phyloP scores from a whole-genome alignment of 148 eudicot genomes.

The Fagopyrum tataricum region DNA sequence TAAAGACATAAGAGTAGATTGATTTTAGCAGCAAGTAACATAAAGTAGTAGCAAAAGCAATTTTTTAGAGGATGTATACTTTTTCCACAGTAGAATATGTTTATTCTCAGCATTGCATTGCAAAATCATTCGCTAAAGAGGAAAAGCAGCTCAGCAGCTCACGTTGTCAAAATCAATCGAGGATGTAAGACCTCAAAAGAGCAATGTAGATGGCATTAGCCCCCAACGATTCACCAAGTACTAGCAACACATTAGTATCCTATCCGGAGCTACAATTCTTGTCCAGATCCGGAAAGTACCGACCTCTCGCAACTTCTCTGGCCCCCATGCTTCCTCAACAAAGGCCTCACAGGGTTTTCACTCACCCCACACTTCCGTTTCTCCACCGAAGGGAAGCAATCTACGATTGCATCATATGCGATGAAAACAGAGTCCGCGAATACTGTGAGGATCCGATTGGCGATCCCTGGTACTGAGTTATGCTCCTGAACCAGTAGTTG shows the following conservation, averaged over 20 bases:
- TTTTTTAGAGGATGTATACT: too few species aligned
- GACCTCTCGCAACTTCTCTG: slow-evolving; percentile 31
- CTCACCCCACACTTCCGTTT: slow-evolving; percentile 47
- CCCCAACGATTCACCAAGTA: slow-evolving; percentile 64
- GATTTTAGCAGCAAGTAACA: neutral
- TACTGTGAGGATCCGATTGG: slow-evolving; percentile 42
- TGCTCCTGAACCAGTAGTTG: too few species aligned
- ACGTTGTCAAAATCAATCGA: slow-evolving; percentile 48
- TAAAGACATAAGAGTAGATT: neutral
- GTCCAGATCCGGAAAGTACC: slow-evolving; percentile 38
- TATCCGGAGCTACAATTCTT: slow-evolving; percentile 12
- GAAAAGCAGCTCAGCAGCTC: slow-evolving; percentile 29
- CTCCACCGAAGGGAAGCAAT: slow-evolving; percentile 29
- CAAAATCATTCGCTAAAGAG: neutral
- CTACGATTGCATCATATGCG: slow-evolving; percentile 43
- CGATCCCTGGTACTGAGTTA: slow-evolving; percentile 41
- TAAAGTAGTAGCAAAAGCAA: neutral
- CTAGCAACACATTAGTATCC: slow-evolving; percentile 35
- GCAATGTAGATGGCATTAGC: slow-evolving; percentile 50
- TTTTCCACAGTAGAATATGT: too few species aligned
- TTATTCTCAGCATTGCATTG: neutral
- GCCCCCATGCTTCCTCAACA: slow-evolving; percentile 31
- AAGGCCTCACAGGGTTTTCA: slow-evolving; percentile 61
- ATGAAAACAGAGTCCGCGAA: slow-evolving; percentile 47
- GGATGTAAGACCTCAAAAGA: slow-evolving; percentile 48